Conservation (phyloP, 805 yeast species). For the Candida parachauliodes region DNA sequence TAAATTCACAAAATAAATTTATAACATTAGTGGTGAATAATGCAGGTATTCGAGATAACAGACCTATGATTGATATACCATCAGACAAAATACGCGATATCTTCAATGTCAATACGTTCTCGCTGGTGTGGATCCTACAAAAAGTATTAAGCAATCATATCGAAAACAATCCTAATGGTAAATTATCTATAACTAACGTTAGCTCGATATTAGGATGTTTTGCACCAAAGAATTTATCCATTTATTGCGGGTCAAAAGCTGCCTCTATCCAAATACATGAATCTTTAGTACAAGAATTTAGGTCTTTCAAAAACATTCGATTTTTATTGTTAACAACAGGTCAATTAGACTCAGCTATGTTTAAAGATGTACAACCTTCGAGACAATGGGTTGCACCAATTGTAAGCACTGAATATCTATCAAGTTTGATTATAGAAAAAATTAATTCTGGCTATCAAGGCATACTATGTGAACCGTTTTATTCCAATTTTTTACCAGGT, state of each 20-base stretch:
- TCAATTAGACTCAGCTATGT: conserved; percentile 48
- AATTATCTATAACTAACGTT: conserved; percentile 38
- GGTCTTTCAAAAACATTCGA: conserved; percentile 19
- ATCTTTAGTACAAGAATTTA: conserved; percentile 39
- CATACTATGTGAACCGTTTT: conserved; percentile 42
- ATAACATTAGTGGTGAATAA: conserved; percentile 38
- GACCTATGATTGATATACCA: conserved; percentile 22
- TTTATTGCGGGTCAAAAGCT: conserved; percentile 50
- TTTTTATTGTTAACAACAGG: conserved; percentile 47
- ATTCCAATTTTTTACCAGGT: conserved; percentile 43
- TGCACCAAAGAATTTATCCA: conserved; percentile 46
- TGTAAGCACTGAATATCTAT: conserved; percentile 35
- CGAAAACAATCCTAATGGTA: not conserved
- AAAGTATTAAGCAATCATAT: conserved; percentile 20
- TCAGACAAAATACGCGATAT: conserved; percentile 19
- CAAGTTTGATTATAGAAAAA: conserved; percentile 28
- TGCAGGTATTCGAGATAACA: conserved; percentile 45
- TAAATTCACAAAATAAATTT: conserved; percentile 11
- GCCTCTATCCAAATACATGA: conserved; percentile 44
- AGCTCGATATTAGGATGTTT: conserved; percentile 47
- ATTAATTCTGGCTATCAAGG: conserved; percentile 40
- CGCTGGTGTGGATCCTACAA: conserved; percentile 26
- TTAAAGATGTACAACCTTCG: conserved; percentile 41
- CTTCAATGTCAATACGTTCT: conserved; percentile 30
- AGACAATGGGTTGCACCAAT: conserved; percentile 46